Evolutionary conservation across 441 rosid species (phyloP).

Genomic region (Syzygium syzygioides): DNA sequence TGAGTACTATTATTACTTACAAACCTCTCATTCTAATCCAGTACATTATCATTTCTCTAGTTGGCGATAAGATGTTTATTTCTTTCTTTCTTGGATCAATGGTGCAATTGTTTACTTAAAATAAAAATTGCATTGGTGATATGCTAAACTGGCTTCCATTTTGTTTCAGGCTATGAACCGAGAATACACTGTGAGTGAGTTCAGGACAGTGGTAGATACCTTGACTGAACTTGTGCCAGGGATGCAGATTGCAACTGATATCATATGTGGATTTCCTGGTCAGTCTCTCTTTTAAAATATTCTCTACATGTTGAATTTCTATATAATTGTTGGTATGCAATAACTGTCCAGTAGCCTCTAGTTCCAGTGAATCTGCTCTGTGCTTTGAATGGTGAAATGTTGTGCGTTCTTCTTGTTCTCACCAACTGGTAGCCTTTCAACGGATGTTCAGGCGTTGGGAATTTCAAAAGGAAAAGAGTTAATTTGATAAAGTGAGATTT

Average conservation of each 20-base stretch:
- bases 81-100: background rate
- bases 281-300: constrained; percentile 11
- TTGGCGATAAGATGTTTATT: background rate
- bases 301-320: background rate
- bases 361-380: background rate
- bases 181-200: constrained; percentile 70
- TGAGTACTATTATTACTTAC: constrained; percentile 24
- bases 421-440: background rate
- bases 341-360: background rate
- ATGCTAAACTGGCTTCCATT: background rate
- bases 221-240: constrained; percentile 85
- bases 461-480: background rate
- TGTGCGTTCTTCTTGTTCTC: background rate
- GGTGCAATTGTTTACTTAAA: background rate
- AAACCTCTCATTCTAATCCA: background rate
- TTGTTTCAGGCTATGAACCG: constrained; percentile 80
- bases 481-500: background rate
- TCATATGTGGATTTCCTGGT: constrained; percentile 98
- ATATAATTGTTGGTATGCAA: background rate
- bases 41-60: background rate
- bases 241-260: constrained; percentile 95
- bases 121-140: background rate
- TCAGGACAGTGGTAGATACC: constrained; percentile 87
- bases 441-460: background rate
- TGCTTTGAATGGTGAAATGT: background rate